Conservation (phyloP, 176 grass and related monocot genomes). For the Eremochloa ophiuroides region DNA sequence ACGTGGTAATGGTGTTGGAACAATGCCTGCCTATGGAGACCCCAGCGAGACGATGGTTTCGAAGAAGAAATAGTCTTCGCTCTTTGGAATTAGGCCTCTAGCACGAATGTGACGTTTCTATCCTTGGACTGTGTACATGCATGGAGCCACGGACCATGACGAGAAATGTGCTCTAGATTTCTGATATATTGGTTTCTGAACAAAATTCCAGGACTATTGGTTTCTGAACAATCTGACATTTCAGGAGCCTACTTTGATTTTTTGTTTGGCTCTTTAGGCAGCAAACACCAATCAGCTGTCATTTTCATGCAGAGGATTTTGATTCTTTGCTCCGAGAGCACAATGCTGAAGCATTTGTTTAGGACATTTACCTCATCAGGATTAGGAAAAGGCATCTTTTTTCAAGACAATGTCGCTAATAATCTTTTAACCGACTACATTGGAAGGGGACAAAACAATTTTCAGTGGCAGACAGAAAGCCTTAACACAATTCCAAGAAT, state of each 20-base stretch:
- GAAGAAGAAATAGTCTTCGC: background rate
- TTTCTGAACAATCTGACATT: slow-evolving; percentile 19
- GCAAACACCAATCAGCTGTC: background rate
- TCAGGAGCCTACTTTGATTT: background rate
- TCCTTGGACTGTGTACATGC: background rate
- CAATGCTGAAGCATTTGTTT: background rate
- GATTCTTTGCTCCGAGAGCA: background rate
- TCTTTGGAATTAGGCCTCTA: slow-evolving; percentile 27
- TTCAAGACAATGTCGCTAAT: background rate
- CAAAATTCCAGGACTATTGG: background rate
- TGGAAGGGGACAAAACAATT: background rate
- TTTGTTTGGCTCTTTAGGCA: background rate
- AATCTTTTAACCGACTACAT: background rate
- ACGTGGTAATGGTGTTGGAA: slow-evolving; percentile 7
- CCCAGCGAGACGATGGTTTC: background rate
- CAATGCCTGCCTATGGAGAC: background rate
- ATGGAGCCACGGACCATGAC: background rate
- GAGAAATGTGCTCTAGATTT: background rate
- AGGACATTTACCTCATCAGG: background rate
- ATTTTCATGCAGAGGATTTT: background rate
- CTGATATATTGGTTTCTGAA: background rate
- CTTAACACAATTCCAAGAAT: background rate
- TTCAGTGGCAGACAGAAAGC: background rate
- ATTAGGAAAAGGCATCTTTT: background rate
- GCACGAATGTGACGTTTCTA: background rate